Conservation (phyloP, 2,329 filamentous ascomycete species). For the Aspergillus felis region DNA sequence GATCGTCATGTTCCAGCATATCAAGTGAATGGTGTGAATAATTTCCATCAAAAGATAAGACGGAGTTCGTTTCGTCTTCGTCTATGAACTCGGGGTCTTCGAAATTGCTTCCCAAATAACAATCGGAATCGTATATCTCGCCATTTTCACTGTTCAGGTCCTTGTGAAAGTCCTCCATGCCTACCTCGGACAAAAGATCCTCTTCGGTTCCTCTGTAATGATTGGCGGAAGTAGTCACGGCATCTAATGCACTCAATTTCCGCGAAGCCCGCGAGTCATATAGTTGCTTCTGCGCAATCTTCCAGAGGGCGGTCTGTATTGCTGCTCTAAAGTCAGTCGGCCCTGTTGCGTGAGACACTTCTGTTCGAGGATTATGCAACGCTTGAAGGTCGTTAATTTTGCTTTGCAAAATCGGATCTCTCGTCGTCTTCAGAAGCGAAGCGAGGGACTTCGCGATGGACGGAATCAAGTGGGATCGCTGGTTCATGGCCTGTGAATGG, state of each 20-base stretch:
- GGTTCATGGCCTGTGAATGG: slow-evolving; percentile 29
- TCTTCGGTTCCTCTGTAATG: background rate
- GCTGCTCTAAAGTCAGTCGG: slow-evolving; percentile 11
- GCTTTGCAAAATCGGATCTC: slow-evolving; percentile 9
- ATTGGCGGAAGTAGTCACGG: background rate
- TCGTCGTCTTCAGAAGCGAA: slow-evolving; percentile 25
- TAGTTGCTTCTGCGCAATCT: slow-evolving; percentile 26
- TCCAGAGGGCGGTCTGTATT: slow-evolving; percentile 31
- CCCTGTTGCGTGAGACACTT: background rate
- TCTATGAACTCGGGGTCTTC: background rate
- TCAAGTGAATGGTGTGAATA: background rate
- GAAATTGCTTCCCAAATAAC: slow-evolving; percentile 2
- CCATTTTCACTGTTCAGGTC: background rate
- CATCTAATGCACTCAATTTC: slow-evolving; percentile 2
- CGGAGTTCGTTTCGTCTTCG: background rate
- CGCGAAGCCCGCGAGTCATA: slow-evolving; percentile 13
- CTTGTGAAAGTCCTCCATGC: background rate
- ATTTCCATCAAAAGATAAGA: slow-evolving; percentile 4
- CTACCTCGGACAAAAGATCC: background rate
- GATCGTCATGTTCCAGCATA: background rate
- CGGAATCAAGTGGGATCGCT: slow-evolving; percentile 32
- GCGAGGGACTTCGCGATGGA: slow-evolving; percentile 32
- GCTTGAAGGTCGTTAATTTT: slow-evolving; percentile 11
- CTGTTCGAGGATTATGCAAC: background rate
- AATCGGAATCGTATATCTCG: background rate